Percentiles rank a stretch among this genome's conserved stretches.
Evolutionary conservation across 805 yeast genomes (phyloP).

Genomic region (Debaryomyces prosopidis): DNA sequence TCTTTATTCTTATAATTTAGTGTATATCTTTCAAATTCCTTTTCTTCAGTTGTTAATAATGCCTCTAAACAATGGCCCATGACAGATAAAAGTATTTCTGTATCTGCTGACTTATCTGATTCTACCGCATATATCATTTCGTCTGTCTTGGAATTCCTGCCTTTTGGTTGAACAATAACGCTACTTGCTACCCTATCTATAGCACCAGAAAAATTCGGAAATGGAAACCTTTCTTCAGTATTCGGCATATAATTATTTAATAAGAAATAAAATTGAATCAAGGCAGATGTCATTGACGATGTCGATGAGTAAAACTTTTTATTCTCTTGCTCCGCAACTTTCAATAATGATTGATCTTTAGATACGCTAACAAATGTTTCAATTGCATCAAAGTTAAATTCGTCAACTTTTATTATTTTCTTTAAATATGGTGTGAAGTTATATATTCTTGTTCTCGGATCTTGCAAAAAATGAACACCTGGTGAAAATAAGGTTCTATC

Average conservation of each 20-base stretch:
- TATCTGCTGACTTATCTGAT: constrained; percentile 64
- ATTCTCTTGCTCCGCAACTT: constrained; percentile 41
- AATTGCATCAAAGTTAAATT: constrained; percentile 62
- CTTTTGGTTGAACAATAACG: constrained; percentile 54
- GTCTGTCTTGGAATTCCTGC: constrained; percentile 25
- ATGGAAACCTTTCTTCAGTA: constrained; percentile 25
- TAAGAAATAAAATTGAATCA: constrained; percentile 73
- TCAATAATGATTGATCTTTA: constrained; percentile 54
- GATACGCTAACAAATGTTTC: constrained; percentile 65
- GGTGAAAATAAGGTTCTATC: constrained; percentile 78
- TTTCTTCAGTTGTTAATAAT: constrained; percentile 61
- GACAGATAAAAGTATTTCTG: constrained; percentile 65
- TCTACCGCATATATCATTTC: constrained; percentile 59
- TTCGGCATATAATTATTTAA: constrained; percentile 45
- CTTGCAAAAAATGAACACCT: constrained; percentile 74
- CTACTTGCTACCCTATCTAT: constrained; percentile 45
- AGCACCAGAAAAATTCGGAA: constrained; percentile 45
- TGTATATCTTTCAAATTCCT: constrained; percentile 46
- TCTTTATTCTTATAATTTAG: constrained; percentile 17
- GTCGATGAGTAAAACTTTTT: constrained; percentile 73
- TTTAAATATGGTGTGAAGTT: constrained; percentile 66
- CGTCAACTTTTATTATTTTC: constrained; percentile 59
- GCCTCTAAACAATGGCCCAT: constrained; percentile 82
- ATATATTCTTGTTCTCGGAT: constrained; percentile 71
- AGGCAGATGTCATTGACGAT: constrained; percentile 77